Evolutionary conservation across 495 filamentous ascomycete genomes (phyloP).

Genomic region (Aspergillus coremiiformis): DNA sequence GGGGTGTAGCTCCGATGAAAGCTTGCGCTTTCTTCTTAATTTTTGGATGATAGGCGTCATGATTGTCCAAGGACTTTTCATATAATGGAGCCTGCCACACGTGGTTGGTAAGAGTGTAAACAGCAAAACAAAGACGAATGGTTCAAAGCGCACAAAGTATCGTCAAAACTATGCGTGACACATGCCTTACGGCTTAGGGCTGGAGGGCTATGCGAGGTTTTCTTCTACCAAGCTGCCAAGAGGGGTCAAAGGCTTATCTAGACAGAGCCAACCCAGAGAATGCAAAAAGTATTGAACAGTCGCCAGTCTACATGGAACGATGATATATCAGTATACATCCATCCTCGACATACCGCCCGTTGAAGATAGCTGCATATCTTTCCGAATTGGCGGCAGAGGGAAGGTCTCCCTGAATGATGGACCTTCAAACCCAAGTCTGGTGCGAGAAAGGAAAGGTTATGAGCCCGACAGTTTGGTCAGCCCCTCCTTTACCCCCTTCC

Average conservation of each 20-base stretch:
- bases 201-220: background rate
- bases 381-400: conserved; percentile 4
- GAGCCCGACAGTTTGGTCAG: conserved; percentile 30
- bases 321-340: conserved; percentile 24
- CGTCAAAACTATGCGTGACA: background rate
- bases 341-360: conserved; percentile 4
- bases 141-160: background rate
- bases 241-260: background rate
- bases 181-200: background rate
- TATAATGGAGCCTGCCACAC: conserved; percentile 12
- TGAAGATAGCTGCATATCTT: conserved; percentile 11
- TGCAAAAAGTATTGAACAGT: background rate
- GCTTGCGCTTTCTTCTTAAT: conserved; percentile 32
- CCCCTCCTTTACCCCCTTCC: conserved; percentile 16
- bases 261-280: background rate
- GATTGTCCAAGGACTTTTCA: conserved; percentile 22
- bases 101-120: conserved; percentile 10
- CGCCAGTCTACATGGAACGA: conserved; percentile 16
- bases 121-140: background rate
- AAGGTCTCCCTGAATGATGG: conserved; percentile 5
- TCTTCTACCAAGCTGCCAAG: background rate
- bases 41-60: conserved; percentile 34
- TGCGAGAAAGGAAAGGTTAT: conserved; percentile 16
- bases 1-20: conserved; percentile 35
- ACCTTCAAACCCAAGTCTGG: background rate